These are phyloP conservation scores for Penicillium sp. DNA, from an alignment of 2,329 filamentous ascomycete species.

Conservation along the genomic window DNA sequence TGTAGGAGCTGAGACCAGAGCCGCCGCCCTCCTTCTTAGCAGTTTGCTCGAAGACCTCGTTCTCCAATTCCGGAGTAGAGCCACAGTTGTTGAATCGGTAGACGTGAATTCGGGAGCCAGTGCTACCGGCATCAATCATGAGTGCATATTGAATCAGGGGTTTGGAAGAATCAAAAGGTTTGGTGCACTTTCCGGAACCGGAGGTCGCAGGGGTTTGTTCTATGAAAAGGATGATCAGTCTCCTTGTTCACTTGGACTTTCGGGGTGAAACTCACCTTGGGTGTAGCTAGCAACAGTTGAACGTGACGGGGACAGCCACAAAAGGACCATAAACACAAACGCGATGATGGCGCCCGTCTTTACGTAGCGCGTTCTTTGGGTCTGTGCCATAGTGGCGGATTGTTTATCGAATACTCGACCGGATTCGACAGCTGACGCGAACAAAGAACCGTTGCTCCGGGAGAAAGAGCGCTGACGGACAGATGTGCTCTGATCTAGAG, in stretches of 20 bases:
- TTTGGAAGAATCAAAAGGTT: constrained; percentile 81
- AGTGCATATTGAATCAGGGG: constrained; percentile 95
- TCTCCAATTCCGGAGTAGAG: constrained; percentile 87
- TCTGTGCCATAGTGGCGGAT: constrained; percentile 60
- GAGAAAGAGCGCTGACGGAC: constrained; percentile 56
- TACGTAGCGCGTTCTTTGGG: constrained; percentile 59
- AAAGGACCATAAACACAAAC: constrained; percentile 58
- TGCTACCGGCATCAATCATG: constrained; percentile 98
- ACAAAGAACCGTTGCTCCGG: constrained; percentile 43
- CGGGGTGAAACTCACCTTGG: constrained; percentile 17
- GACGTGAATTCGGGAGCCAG: constrained; percentile 95
- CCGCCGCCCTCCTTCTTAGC: constrained; percentile 73
- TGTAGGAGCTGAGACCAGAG: constrained; percentile 80
- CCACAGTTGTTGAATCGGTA: constrained; percentile 99
- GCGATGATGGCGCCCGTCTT: constrained; percentile 63
- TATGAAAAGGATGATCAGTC: constrained; percentile 11
- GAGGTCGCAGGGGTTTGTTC: constrained; percentile 24
- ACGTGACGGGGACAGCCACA: constrained; percentile 51
- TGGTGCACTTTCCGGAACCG: constrained; percentile 74
- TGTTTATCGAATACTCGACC: constrained; percentile 42
- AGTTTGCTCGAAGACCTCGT: constrained; percentile 92
- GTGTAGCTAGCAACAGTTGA: constrained; percentile 23
- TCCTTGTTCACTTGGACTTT: background rate
- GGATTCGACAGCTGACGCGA: constrained; percentile 50
- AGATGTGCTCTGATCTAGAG: constrained; percentile 53